Percentiles rank a stretch among this genome's conserved stretches.
These are phyloP conservation scores for Ascochyta koolunga DNA, from an alignment of 2,329 filamentous ascomycete species.

Conservation along the genomic window DNA sequence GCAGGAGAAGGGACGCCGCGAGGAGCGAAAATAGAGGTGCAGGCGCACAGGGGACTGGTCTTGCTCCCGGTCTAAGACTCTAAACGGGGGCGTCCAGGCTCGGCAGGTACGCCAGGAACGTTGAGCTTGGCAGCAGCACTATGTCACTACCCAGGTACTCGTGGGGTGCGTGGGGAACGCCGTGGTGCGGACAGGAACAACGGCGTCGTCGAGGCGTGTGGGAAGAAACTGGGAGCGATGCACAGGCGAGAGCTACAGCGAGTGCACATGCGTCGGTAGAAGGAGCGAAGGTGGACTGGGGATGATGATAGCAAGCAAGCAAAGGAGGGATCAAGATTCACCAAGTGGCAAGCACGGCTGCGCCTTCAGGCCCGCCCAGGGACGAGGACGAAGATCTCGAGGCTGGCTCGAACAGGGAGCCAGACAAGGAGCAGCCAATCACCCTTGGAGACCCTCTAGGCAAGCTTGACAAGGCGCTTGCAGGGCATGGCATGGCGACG, in stretches of 20 bases:
- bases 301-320: not conserved
- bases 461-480: slow-evolving; percentile 25
- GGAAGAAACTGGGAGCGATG: not conserved
- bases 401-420: slow-evolving; percentile 20
- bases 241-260: not conserved
- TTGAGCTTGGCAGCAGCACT: slow-evolving; percentile 12
- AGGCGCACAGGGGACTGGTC: slow-evolving; percentile 13
- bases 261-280: not conserved
- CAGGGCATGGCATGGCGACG: no score
- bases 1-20: slow-evolving; percentile 22
- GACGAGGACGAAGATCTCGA: slow-evolving; percentile 29
- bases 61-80: slow-evolving; percentile 12
- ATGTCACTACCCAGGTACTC: slow-evolving; percentile 1
- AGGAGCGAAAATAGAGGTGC: slow-evolving; percentile 12
- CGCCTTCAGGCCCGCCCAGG: slow-evolving; percentile 8
- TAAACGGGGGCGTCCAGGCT: slow-evolving; percentile 14
- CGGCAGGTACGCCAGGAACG: slow-evolving; percentile 14
- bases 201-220: not conserved
- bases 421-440: slow-evolving; percentile 23
- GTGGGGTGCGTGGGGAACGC: slow-evolving; percentile 1
- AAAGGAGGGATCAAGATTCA: slow-evolving; percentile 11
- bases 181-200: not conserved
- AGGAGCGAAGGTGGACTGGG: not conserved
- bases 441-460: slow-evolving; percentile 5
- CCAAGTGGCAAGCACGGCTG: slow-evolving; percentile 13